phyloP scores from a whole-genome alignment of 2,329 filamentous ascomycete genomes.

The Microascus cirrosus region DNA sequence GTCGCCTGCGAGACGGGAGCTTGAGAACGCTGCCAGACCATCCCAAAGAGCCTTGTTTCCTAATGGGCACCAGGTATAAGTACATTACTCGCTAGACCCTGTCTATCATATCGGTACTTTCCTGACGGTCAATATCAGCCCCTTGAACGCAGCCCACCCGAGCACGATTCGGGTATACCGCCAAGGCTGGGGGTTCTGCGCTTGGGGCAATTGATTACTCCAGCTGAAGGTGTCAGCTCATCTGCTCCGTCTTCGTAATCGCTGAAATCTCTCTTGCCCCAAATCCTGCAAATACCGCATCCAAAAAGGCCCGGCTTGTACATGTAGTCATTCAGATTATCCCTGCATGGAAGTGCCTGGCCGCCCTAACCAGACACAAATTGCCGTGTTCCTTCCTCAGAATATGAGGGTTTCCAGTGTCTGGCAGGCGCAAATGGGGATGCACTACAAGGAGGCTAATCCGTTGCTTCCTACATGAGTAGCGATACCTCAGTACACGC shows the following conservation, averaged over 20 bases:
- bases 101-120: not conserved
- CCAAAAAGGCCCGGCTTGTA: not conserved
- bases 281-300: not conserved
- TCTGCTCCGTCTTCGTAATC: not conserved
- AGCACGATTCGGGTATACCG: not conserved
- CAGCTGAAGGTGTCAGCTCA: not conserved
- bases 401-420: no score
- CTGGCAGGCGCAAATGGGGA: no score
- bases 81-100: not conserved
- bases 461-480: not conserved
- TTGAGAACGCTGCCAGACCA: not conserved
- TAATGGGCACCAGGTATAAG: not conserved
- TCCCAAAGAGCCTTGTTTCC: not conserved
- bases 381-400: no score
- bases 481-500: not conserved
- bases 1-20: no score
- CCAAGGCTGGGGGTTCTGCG: not conserved
- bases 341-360: no score
- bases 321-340: not conserved
- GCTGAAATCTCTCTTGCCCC: not conserved
- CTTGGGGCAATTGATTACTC: not conserved
- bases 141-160: not conserved
- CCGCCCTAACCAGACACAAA: no score
- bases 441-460: no score
- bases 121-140: not conserved